Evolutionary conservation across 2,329 filamentous ascomycete species (phyloP), one percentile per base, ranked within the genome.

Genomic region (Didymosphaeria variabile): DNA sequence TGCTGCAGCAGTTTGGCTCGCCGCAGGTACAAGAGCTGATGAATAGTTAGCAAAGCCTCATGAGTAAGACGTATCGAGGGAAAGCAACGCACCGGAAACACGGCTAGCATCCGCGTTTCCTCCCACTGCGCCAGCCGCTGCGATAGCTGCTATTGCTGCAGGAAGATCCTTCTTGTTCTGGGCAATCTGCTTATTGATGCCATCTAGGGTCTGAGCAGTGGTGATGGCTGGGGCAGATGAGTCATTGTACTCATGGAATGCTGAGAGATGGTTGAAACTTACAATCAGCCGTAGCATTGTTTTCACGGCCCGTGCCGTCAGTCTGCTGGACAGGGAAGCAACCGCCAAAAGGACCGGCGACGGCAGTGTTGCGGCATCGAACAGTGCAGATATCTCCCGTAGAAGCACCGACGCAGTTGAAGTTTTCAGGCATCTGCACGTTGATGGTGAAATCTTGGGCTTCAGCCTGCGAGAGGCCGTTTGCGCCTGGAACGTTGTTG

Each of bases 301-400:
- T 59, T 2, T 53, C 60, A 10, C 75, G 70, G 23, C 75, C 75
- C 9, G 62, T 64, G 15, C 68, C 73, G 38, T 87, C 86, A 32
- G 77, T 76, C 69, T 89, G 87, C 72, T 87, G 85, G 19, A 87
- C 84, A 15, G 85, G 83, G 45, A 88, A 83, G 61, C 86, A 85
- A 34, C 86, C 86, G 44, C 88, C 87, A 67, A 90, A 90, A n/a
- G 87, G 87, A 2, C 87, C 87, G 7, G 86, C 86, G 21, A 82
- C 77, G 8, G 87, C 86, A 5, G 78, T 81, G 76, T 90, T 90
- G 76, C 87, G 81, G 79, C 87, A 89, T 38, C 86, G 83, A 29
- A 90, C 85, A 51, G 89, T 83, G 77, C 88, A 90, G 62, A 88
- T 83, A 67, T 87, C 84, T 46, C 87, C 87, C 1, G 85, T 86